A percentile compares a stretch with the other conserved stretches of the same genome.
Conservation (phyloP, 2,329 filamentous ascomycete genomes). For the Penicillium sp. region DNA sequence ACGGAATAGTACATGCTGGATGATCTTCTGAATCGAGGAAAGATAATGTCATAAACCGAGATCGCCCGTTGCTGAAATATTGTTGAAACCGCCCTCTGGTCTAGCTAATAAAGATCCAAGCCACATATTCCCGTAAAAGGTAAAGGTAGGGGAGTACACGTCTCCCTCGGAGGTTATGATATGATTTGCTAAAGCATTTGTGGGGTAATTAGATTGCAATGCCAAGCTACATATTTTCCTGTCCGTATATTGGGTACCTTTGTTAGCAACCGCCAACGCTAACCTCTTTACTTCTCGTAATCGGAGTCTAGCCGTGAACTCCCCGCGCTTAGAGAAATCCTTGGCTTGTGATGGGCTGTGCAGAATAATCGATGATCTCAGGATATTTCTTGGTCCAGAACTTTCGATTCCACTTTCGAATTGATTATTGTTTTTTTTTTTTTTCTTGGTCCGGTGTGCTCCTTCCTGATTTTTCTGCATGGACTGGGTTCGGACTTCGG, state of each 20-base stretch:
- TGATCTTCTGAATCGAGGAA: neutral
- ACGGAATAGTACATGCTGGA: neutral
- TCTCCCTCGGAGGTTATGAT: neutral
- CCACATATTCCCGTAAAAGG: neutral
- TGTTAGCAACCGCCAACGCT: neutral
- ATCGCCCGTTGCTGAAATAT: neutral
- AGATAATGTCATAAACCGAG: neutral
- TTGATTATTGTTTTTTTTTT: no score
- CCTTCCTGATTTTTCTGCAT: neutral
- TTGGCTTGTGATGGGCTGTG: constrained; percentile 12
- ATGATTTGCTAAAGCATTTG: constrained; percentile 8
- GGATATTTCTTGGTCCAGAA: constrained; percentile 5
- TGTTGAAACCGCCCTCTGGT: neutral
- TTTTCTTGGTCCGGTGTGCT: neutral
- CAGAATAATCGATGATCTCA: constrained; percentile 9
- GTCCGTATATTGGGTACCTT: neutral
- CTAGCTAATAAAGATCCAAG: neutral
- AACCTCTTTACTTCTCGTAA: constrained; percentile 11
- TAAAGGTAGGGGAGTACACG: neutral
- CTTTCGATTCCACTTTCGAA: no score
- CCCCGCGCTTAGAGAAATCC: constrained; percentile 15
- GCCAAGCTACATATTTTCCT: neutral
- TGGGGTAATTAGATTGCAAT: constrained; percentile 11
- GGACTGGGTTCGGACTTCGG: neutral
- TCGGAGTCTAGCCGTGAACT: constrained; percentile 13